Conservation (phyloP, 257 asterid species). For the Solanum pennellii region DNA sequence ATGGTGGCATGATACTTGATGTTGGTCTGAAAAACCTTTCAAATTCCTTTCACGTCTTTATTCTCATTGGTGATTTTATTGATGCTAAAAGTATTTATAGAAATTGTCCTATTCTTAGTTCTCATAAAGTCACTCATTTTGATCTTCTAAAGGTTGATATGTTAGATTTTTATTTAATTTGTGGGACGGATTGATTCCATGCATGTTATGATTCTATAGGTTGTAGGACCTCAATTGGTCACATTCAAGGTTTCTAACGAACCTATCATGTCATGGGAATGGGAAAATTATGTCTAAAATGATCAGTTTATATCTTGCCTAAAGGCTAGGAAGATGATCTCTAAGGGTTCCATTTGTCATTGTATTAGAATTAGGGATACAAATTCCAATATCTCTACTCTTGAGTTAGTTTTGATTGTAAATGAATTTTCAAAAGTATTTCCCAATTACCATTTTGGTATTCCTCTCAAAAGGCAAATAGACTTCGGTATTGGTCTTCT, state of each 20-base stretch:
- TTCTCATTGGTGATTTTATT: background rate
- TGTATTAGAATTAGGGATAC: background rate
- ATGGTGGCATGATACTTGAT: background rate
- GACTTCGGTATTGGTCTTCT: background rate
- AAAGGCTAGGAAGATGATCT: background rate
- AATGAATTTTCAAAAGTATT: background rate
- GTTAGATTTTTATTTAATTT: background rate
- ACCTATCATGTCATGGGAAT: background rate
- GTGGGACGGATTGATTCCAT: background rate
- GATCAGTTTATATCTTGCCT: background rate
- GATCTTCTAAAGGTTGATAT: too few relatives aligned
- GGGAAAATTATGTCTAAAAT: background rate
- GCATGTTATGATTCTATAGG: background rate
- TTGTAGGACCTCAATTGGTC: background rate
- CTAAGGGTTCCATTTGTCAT: background rate
- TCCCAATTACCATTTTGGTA: background rate
- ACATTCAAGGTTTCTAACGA: background rate
- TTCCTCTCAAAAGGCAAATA: background rate
- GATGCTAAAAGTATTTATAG: background rate
- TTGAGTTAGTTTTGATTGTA: background rate
- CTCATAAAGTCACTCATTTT: background rate
- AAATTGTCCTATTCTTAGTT: background rate
- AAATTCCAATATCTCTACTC: background rate
- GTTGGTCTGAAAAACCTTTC: background rate
- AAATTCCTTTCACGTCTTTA: background rate